These are phyloP conservation scores for Irpex lacteus DNA, from an alignment of 1,284 basidiomycete genomes.

Conservation along the genomic window DNA sequence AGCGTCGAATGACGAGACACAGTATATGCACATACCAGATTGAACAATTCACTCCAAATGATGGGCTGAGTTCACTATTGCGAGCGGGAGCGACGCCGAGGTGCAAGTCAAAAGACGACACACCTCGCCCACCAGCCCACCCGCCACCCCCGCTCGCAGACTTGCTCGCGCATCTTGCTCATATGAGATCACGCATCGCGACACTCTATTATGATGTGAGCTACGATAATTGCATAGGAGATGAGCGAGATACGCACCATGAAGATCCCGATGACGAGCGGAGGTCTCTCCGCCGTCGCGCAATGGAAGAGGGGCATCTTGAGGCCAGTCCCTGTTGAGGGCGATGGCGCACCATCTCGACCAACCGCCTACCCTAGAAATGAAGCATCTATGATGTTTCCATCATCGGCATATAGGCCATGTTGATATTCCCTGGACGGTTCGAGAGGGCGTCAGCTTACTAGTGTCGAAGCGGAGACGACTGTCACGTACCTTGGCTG, in stretches of 20 bases:
- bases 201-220: not conserved
- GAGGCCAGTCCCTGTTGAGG: not conserved
- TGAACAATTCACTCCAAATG: too few relatives aligned
- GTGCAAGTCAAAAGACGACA: not conserved
- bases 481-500: too few relatives aligned
- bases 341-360: not conserved
- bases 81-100: not conserved
- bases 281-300: not conserved
- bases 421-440: too few relatives aligned
- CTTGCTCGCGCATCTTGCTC: not conserved
- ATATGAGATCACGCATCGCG: not conserved
- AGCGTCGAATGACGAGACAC: too few relatives aligned
- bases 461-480: too few relatives aligned
- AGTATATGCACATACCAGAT: too few relatives aligned
- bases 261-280: not conserved
- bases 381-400: not conserved
- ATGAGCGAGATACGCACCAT: not conserved
- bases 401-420: not conserved
- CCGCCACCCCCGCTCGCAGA: not conserved
- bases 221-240: not conserved
- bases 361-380: not conserved
- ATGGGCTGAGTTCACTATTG: not conserved
- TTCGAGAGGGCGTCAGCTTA: too few relatives aligned
- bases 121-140: conserved; percentile 1
- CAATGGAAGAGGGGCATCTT: not conserved